Evolutionary conservation across 805 yeast species (phyloP).

Genomic region (Nakazawaea anatomiae): DNA sequence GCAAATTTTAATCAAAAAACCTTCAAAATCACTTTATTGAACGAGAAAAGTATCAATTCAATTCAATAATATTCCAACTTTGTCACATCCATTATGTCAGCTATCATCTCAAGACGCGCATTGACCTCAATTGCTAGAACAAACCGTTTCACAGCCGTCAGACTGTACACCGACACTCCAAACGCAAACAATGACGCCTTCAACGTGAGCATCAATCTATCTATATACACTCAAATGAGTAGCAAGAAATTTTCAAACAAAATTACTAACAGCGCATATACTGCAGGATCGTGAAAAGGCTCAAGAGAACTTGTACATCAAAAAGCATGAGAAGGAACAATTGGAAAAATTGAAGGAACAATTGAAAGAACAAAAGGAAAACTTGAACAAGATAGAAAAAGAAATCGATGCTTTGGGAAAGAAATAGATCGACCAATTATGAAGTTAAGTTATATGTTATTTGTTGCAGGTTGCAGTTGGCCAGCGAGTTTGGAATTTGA

Average conservation of each 20-base stretch:
- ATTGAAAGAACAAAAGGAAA: slow-evolving; percentile 67
- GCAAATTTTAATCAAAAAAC: slow-evolving; percentile 1
- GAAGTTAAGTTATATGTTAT: not conserved
- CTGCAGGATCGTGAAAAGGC: slow-evolving; percentile 84
- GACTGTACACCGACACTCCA: slow-evolving; percentile 41
- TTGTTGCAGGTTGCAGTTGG: not conserved
- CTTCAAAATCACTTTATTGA: too few relatives aligned
- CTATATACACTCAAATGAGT: not conserved
- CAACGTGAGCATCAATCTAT: slow-evolving; percentile 32
- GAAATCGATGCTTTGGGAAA: slow-evolving; percentile 32
- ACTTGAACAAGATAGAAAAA: slow-evolving; percentile 41
- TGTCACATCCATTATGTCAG: not conserved
- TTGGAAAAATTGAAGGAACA: slow-evolving; percentile 69
- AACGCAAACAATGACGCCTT: slow-evolving; percentile 54
- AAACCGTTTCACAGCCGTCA: slow-evolving; percentile 21
- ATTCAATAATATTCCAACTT: slow-evolving; percentile 1
- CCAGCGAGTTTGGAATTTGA: too few relatives aligned
- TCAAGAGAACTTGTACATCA: slow-evolving; percentile 78
- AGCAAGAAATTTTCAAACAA: too few relatives aligned
- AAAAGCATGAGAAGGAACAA: slow-evolving; percentile 87
- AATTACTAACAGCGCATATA: slow-evolving; percentile 16
- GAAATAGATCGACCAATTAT: slow-evolving; percentile 1
- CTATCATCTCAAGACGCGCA: slow-evolving; percentile 30
- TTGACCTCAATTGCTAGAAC: slow-evolving; percentile 25
- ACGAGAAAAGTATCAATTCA: not conserved